These are phyloP conservation scores for Serendipita vermifera DNA, from an alignment of 768 basidiomycete species.

Conservation along the genomic window DNA sequence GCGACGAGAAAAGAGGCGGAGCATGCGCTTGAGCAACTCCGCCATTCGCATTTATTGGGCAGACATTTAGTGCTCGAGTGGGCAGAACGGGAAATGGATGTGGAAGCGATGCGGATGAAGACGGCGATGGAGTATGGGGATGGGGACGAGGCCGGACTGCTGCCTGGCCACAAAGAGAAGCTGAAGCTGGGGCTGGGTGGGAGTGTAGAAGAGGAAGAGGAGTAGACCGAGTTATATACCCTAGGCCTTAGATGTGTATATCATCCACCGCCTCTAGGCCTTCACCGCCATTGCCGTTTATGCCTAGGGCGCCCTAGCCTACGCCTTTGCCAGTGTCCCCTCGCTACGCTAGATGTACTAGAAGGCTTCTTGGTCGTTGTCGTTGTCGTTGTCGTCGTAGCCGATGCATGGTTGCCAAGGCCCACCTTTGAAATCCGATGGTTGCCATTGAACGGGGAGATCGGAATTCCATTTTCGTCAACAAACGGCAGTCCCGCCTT, in stretches of 20 bases:
- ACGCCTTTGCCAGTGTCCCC: not conserved
- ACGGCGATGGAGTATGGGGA: constrained; percentile 65
- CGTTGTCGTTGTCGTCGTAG: no score
- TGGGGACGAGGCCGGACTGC: constrained; percentile 31
- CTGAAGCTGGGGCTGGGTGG: constrained; percentile 34
- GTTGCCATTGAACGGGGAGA: no score
- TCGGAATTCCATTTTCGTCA: no score
- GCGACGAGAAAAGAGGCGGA: constrained; percentile 80
- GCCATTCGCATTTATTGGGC: constrained; percentile 91
- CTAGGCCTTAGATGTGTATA: no score
- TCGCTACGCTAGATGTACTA: not conserved
- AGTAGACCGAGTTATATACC: constrained; percentile 8
- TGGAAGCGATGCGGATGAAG: constrained; percentile 65
- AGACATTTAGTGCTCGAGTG: constrained; percentile 91
- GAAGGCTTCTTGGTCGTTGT: no score
- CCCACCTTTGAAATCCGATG: no score
- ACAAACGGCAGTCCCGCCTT: not conserved
- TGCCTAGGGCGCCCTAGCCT: not conserved
- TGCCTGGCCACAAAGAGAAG: constrained; percentile 70
- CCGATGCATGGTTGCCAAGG: no score
- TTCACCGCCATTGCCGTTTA: not conserved
- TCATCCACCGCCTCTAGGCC: not conserved
- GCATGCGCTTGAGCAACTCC: constrained; percentile 70
- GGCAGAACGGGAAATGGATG: constrained; percentile 74
- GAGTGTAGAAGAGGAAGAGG: constrained; percentile 26